Evolutionary conservation across 2,329 filamentous ascomycete species (phyloP), one percentile per base, ranked within the genome.

Genomic region (Ilyonectria robusta): DNA sequence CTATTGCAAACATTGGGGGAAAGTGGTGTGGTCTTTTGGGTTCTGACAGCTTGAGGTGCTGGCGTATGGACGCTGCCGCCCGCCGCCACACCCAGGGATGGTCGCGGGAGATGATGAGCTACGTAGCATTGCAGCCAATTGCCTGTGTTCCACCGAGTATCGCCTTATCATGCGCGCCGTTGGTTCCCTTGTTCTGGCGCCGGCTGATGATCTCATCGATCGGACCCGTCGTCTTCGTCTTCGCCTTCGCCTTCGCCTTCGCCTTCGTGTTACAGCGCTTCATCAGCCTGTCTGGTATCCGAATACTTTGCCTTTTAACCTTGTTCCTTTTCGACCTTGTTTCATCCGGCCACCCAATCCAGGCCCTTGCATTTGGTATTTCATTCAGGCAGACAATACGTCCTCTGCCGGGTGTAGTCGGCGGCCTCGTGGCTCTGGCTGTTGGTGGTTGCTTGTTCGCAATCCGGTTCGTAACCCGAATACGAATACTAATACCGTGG

Each of bases 401-500:
- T 59, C n/a, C 44, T 46, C 44, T 54, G 2, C 31, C 55, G 48
- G n/a, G 1, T n/a, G 15, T 15, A 5, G n/a, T 42, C 6, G 7
- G 17, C n/a, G 17, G 40, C 5, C 40, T 42, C 15, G 40, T 42
- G 40, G 15, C 7, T n/a, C 40, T 42, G 42, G 23, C 44, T n/a
- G 33, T 40, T 57, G 48, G n/a, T 40, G 33, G 35, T 35, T 54
- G 33, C 21, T 23, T n/a, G 40, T 19, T 21, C 11, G 17, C n/a
- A 19, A 19, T 33, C 40, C 9, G 35, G 42, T n/a, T 37, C 3
- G 13, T 21, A 53, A 53, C 15, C 26, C 37, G 37, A 55, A 59
- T 31, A 62, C 73, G 73, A 75, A 75, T 73, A 74, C 73, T 67
- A 74, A 73, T 72, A 73, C 70, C 55, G 59, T 40, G 26, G 31